Evolutionary conservation across 495 filamentous ascomycete species (phyloP).

Genomic region (Xylaria telfairii): DNA sequence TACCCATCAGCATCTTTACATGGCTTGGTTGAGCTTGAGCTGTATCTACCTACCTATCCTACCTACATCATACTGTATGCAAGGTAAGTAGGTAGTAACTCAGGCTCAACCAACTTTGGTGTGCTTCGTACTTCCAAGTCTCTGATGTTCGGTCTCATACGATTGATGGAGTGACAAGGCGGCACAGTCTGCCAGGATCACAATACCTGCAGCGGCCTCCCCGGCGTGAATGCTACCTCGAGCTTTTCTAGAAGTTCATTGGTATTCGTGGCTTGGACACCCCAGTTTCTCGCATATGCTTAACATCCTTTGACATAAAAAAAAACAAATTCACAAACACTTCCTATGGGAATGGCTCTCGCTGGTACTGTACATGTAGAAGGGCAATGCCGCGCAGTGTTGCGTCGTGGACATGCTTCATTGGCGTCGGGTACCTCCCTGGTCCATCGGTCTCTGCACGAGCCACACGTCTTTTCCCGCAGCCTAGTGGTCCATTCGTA

Average conservation of each 20-base stretch:
- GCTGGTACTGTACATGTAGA: neutral
- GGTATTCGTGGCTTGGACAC: neutral
- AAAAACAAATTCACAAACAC: neutral
- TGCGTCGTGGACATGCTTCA: constrained; percentile 6
- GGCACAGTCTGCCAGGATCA: constrained; percentile 12
- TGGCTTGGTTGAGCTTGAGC: neutral
- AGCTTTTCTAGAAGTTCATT: constrained; percentile 13
- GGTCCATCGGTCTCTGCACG: neutral
- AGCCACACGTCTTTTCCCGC: constrained; percentile 7
- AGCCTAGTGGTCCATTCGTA: constrained; percentile 13
- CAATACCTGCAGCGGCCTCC: constrained; percentile 10
- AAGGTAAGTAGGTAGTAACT: neutral
- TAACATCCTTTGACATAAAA: neutral
- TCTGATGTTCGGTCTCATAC: constrained; percentile 1
- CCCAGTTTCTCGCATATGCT: neutral
- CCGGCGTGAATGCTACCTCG: constrained; percentile 11
- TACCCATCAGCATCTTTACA: neutral
- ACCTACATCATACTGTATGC: neutral
- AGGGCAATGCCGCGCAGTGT: neutral
- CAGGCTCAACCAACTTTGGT: neutral
- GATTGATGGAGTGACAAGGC: constrained; percentile 4
- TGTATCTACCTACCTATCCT: neutral
- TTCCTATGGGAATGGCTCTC: neutral
- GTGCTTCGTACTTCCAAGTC: neutral
- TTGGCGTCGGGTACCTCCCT: neutral